Evolutionary conservation across 768 basidiomycete genomes (phyloP).

Genomic region (Hygrophorus russula): DNA sequence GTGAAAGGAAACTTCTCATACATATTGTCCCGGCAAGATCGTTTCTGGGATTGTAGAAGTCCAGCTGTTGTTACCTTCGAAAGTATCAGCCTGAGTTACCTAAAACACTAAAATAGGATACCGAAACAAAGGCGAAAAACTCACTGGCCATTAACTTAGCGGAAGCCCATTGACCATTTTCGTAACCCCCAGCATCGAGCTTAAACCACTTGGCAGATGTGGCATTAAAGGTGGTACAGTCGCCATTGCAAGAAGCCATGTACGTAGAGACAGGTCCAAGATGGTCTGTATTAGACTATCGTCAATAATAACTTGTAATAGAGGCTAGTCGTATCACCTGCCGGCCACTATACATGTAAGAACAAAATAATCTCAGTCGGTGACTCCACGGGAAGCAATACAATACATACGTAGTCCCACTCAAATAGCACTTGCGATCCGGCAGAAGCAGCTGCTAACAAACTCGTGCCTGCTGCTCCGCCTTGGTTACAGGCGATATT

Average conservation of each 20-base stretch:
- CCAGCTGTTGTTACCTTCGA: conserved; percentile 27
- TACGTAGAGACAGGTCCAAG: conserved; percentile 40
- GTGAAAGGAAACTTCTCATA: conserved; percentile 17
- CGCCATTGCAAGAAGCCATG: conserved; percentile 37
- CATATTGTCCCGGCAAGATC: conserved; percentile 37
- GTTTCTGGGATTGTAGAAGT: conserved; percentile 30
- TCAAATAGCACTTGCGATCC: conserved; percentile 31
- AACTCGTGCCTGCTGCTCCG: conserved; percentile 25
- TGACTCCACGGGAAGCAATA: not conserved
- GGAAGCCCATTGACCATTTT: conserved; percentile 29
- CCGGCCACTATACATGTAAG: conserved; percentile 21
- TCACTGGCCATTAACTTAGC: conserved; percentile 29
- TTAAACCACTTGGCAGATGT: conserved; percentile 37
- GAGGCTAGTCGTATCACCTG: conserved; percentile 14
- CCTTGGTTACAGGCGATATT: conserved; percentile 33
- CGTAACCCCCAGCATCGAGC: conserved; percentile 33
- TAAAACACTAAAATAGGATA: not conserved
- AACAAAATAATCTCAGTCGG: not conserved
- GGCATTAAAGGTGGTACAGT: conserved; percentile 27
- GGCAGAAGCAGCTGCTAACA: conserved; percentile 25
- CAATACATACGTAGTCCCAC: conserved; percentile 29
- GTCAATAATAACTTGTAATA: not conserved
- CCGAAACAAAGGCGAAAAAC: conserved; percentile 9
- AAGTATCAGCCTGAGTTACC: not conserved
- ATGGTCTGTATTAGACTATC: conserved; percentile 23